Base-by-base conservation (phyloP, 805 yeast genomes). In the Candida nemodendra region DNA sequence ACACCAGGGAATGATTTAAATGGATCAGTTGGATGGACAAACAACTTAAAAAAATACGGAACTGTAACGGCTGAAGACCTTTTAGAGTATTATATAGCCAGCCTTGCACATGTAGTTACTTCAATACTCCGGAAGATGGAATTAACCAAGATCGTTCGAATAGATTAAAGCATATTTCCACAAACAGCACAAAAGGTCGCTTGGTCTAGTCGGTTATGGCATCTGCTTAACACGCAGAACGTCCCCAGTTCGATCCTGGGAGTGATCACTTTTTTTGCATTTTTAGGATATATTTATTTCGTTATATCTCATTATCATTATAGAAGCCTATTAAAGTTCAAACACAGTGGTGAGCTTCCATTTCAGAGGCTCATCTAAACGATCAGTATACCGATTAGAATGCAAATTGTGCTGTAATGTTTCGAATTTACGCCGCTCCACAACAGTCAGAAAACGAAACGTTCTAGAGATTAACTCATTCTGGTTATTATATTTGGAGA, bases 211-310 rank as follows among this genome's bases (percentile, higher is more conserved):
- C 69, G 96, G 96, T 88, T 79, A 89, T 89, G 96, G 95, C 96
- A 84, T 86, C 91, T 89, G 96, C 96, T 86, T 89, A 87, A 89
- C 96, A 89, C 96, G 96, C 96, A 88, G 93, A 85, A 85, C 88
- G 96, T 90, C 96, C 96, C 96, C 96, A 88, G 96, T 90, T 90
- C 96, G 96, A 90, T 87, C 96, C 96, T 89, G 96, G 96, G 96
- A 89, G 84, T 81, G 86, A 83, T 87, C 96, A 88, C 11, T 21
- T 21, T 21, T 21, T 21, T 21, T 21, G 24, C 24, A 8, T 21
- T 21, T 8, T 21, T 11, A 21, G 24, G 11, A 11, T 8, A n/a
- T n/a, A n/a, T n/a, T n/a, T n/a, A n/a, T n/a, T n/a, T n/a, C n/a
- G n/a, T n/a, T n/a, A n/a, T n/a, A n/a, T n/a, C n/a, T n/a, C n/a